These are phyloP conservation scores for Myxozyma nipponensis DNA, from an alignment of 805 yeast genomes.

Conservation along the genomic window DNA sequence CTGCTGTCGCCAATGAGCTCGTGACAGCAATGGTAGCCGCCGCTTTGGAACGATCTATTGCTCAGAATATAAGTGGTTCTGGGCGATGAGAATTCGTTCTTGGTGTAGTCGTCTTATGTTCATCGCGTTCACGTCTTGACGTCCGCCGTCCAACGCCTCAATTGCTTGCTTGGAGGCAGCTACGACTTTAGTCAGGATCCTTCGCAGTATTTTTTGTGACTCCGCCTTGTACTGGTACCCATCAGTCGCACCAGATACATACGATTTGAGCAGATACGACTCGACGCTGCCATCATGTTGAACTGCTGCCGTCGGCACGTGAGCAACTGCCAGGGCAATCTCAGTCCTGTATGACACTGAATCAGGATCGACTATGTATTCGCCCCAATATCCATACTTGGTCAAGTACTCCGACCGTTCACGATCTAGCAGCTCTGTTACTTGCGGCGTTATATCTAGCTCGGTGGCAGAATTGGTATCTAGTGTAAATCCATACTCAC, in stretches of 20 bases:
- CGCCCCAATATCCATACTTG: slow-evolving; percentile 59
- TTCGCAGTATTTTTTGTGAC: background rate
- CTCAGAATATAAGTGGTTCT: background rate
- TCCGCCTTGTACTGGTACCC: background rate
- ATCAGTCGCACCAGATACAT: slow-evolving; percentile 4
- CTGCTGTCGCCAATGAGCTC: too few species aligned
- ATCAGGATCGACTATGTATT: slow-evolving; percentile 57
- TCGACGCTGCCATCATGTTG: slow-evolving; percentile 16
- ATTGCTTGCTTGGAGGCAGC: background rate
- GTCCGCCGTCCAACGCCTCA: background rate
- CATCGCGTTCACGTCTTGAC: background rate
- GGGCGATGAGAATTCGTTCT: slow-evolving; percentile 6
- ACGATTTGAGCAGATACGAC: slow-evolving; percentile 8
- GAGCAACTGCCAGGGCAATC: slow-evolving; percentile 59
- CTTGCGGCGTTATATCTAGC: slow-evolving; percentile 54
- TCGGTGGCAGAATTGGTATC: slow-evolving; percentile 61
- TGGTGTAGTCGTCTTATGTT: slow-evolving; percentile 2
- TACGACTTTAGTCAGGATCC: background rate
- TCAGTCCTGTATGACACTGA: slow-evolving; percentile 68
- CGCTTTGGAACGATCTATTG: background rate
- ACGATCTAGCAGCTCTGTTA: slow-evolving; percentile 40
- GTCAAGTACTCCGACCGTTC: slow-evolving; percentile 44
- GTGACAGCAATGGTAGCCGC: background rate
- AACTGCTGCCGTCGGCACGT: slow-evolving; percentile 12
- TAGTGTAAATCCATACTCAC: slow-evolving; percentile 82